phyloP scores from a whole-genome alignment of 768 basidiomycete genomes.

The Macrolepiota albuminosa region DNA sequence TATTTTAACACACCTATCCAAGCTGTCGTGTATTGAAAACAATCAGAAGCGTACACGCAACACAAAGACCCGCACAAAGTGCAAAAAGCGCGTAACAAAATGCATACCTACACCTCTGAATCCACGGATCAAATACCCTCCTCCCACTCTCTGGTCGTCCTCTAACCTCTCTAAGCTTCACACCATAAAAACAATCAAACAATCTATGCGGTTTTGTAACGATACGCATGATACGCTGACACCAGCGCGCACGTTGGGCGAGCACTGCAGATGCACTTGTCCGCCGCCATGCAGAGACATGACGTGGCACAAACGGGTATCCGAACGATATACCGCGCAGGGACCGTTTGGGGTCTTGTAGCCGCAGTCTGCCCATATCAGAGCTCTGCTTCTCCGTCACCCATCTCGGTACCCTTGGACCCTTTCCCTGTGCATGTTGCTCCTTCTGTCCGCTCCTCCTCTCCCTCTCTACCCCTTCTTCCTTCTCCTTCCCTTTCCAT shows the following conservation, averaged over 20 bases:
- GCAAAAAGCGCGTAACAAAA: slow-evolving; percentile 49
- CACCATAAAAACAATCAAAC: slow-evolving; percentile 40
- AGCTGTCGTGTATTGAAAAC: slow-evolving; percentile 36
- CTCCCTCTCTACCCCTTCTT: neutral
- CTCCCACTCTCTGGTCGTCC: slow-evolving; percentile 40
- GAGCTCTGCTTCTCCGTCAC: slow-evolving; percentile 40
- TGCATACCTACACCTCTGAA: slow-evolving; percentile 53
- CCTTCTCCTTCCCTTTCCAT: slow-evolving; percentile 1
- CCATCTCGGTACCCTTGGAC: slow-evolving; percentile 36
- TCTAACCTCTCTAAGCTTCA: slow-evolving; percentile 36
- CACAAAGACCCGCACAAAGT: slow-evolving; percentile 33
- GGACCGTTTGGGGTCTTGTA: slow-evolving; percentile 40
- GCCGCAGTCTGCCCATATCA: slow-evolving; percentile 35
- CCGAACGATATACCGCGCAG: slow-evolving; percentile 46
- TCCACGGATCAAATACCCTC: slow-evolving; percentile 54
- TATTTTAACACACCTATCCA: slow-evolving; percentile 5
- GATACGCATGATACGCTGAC: slow-evolving; percentile 21
- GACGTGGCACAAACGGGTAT: slow-evolving; percentile 58
- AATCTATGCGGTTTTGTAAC: slow-evolving; percentile 40
- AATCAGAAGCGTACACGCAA: slow-evolving; percentile 37
- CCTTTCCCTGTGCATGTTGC: slow-evolving; percentile 3
- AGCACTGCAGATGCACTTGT: neutral
- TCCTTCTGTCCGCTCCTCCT: slow-evolving; percentile 10
- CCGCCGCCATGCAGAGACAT: slow-evolving; percentile 28
- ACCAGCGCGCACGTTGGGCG: slow-evolving; percentile 16